These are phyloP conservation scores for Podospora anserina DNA, from an alignment of 495 filamentous ascomycete species.

Conservation along the genomic window DNA sequence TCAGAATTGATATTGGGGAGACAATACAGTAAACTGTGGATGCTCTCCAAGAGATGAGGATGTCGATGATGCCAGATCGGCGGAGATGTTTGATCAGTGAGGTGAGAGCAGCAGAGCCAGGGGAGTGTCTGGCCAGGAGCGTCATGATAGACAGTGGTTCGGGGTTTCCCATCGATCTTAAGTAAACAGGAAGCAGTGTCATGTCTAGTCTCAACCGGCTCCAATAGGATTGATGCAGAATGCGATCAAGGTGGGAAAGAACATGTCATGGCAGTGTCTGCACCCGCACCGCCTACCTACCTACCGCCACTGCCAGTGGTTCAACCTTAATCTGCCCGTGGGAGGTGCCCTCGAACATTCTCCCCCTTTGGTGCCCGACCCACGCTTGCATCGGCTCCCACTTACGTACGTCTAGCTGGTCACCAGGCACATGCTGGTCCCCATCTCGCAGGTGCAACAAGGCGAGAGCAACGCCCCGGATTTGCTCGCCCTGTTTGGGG, in stretches of 20 bases:
- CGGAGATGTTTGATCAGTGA: background rate
- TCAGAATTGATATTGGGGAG: background rate
- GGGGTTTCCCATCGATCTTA: background rate
- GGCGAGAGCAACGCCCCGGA: background rate
- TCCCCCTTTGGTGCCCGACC: background rate
- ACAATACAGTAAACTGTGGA: background rate
- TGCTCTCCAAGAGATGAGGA: background rate
- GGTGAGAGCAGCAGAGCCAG: background rate
- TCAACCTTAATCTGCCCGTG: background rate
- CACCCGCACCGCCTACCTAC: background rate
- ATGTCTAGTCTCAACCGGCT: background rate
- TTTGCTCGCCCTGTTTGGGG: background rate
- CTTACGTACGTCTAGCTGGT: background rate
- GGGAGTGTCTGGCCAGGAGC: background rate
- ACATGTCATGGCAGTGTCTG: background rate
- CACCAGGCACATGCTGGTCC: background rate
- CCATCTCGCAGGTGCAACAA: background rate
- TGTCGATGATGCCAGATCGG: background rate
- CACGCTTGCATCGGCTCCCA: background rate
- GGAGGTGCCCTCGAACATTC: background rate
- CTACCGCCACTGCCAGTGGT: background rate
- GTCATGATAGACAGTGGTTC: background rate
- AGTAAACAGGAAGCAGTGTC: background rate
- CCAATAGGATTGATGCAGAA: background rate
- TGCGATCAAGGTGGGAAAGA: background rate